phyloP scores from a whole-genome alignment of 1,284 basidiomycete genomes.

The Cystobasidium pallidum region DNA sequence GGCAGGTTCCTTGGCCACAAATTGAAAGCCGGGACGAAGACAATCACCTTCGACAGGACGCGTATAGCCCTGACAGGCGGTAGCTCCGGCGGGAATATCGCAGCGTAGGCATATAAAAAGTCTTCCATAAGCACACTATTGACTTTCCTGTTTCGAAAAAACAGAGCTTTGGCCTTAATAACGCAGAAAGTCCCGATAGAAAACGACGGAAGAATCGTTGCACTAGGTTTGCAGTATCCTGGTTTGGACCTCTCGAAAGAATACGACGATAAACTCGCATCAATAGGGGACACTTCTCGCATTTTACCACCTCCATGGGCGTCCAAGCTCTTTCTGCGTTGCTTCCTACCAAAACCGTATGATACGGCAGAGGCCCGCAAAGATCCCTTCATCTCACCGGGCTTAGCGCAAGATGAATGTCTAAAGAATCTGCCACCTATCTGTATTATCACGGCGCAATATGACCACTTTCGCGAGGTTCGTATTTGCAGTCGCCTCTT shows the following conservation, averaged over 20 bases:
- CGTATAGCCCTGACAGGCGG: conserved; percentile 32
- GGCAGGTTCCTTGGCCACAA: conserved; percentile 9
- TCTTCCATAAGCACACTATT: neutral
- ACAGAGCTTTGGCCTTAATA: conserved; percentile 23
- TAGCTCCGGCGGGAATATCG: conserved; percentile 38
- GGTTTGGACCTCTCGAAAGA: conserved; percentile 24
- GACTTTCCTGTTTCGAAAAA: neutral
- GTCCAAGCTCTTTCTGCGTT: conserved; percentile 33
- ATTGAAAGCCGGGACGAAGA: neutral
- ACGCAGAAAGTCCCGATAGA: conserved; percentile 13
- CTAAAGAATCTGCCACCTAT: conserved; percentile 20
- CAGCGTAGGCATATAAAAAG: conserved; percentile 16
- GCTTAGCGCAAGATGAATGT: conserved; percentile 28
- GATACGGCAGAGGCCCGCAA: conserved; percentile 17
- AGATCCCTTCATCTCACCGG: conserved; percentile 33
- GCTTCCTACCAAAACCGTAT: conserved; percentile 33
- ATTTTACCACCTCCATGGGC: conserved; percentile 42
- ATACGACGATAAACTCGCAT: conserved; percentile 37
- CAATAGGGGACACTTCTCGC: conserved; percentile 2
- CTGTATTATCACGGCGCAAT: conserved; percentile 13
- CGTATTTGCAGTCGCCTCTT: neutral
- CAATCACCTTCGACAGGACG: conserved; percentile 21
- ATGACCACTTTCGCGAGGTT: conserved; percentile 33
- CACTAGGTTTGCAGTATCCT: conserved; percentile 36
- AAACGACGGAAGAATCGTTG: conserved; percentile 21